Base-by-base conservation (phyloP, 345 rosid genomes). In the Kernera saxatilis region DNA sequence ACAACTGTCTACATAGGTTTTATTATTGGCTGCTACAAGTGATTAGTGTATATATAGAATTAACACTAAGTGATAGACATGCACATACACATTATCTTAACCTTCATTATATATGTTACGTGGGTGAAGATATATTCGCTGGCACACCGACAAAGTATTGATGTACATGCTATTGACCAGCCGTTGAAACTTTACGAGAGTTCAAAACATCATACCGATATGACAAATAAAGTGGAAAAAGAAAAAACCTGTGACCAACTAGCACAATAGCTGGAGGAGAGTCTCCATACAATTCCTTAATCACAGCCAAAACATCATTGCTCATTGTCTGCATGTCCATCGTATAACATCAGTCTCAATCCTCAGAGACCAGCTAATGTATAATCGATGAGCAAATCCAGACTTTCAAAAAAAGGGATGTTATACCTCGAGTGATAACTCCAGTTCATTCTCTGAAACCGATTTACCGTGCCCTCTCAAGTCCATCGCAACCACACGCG, bases 391-490 rank as follows among this genome's bases (percentile, higher is more conserved):
- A 71, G 53, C 1, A 61, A 39, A 29, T 40, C n/a, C n/a, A 40
- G 1, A 15, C 26, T 14, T 22, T 64, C 1, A 5, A 9, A 33
- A 50, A 21, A 3, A 61, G 33, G 14, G 37, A 79, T 32, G 35
- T 3, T 44, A 55, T 64, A 83, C 99, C 96, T 91, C 89, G 32
- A 94, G 81, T n/a, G 97, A 94, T 58, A 94, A 86, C 33, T 87
- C 93, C 63, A 89, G 67, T 71, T 94, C 99, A 73, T 89, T 83
- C 71, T 87, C 95, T 13, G 96, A 64, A 73, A 73, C 79, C 26
- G 98, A 88, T 69, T 87, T 89, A 35, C 97, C 99, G 26, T 94
- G 99, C 49, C 99, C 99, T 81, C 99, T 87, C 82, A 91, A 52
- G 84, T 94, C 99, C 86, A 94, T 78, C 12, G 96, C 90, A 80